phyloP scores from a whole-genome alignment of 768 basidiomycete genomes.

The Suillus hirtellus region DNA sequence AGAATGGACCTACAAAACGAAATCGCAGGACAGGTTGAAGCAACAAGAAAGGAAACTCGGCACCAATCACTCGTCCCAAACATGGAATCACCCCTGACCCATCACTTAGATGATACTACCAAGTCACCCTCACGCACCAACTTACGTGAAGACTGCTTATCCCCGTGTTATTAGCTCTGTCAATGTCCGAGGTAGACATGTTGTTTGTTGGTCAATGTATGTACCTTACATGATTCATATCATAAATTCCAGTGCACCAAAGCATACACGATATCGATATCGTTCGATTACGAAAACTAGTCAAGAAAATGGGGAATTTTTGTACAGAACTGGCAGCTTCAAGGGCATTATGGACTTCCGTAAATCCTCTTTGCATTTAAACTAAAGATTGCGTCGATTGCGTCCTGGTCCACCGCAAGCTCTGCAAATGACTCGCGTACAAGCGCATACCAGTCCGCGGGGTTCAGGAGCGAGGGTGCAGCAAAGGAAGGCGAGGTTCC shows the following conservation, averaged over 20 bases:
- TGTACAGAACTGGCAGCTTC: neutral
- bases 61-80: neutral
- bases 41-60: conserved; percentile 2
- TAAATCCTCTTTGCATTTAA: conserved; percentile 50
- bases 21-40: neutral
- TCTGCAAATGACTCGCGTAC: conserved; percentile 79
- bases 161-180: neutral
- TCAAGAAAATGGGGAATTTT: neutral
- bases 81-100: neutral
- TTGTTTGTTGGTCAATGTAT: neutral
- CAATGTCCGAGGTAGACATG: neutral
- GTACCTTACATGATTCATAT: neutral
- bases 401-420: conserved; percentile 75
- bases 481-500: conserved; percentile 71
- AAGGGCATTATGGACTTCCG: conserved; percentile 19
- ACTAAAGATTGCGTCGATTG: conserved; percentile 72
- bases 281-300: neutral
- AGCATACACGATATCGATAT: neutral
- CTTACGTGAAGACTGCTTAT: neutral
- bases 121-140: too few species aligned
- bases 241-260: neutral
- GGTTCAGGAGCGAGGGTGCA: conserved; percentile 46
- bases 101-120: neutral
- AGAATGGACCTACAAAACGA: conserved; percentile 4
- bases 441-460: conserved; percentile 78